A percentile compares a stretch with the other conserved stretches of the same genome.
Conservation (phyloP, 2,329 filamentous ascomycete species). For the Amesomyces nigricolor region DNA sequence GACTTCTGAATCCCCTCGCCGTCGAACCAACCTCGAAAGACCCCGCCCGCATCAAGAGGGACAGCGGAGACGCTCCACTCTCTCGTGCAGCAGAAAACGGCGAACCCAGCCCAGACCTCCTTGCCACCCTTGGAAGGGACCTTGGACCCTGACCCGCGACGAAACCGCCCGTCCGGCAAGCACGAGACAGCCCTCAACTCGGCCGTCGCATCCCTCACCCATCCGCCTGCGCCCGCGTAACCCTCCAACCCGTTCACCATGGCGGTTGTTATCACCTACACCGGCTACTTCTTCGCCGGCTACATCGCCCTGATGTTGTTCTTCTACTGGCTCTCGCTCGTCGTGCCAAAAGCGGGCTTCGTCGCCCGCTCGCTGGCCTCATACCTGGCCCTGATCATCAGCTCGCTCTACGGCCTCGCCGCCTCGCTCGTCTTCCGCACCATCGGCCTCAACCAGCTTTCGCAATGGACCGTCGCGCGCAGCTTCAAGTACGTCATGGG, state of each 20-base stretch:
- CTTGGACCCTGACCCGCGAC: too few relatives aligned
- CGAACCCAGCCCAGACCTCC: too few relatives aligned
- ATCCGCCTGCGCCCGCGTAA: not conserved
- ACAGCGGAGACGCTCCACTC: too few relatives aligned
- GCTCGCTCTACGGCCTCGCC: slow-evolving; percentile 67
- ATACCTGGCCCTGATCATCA: slow-evolving; percentile 56
- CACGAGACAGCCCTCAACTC: not conserved
- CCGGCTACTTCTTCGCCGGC: slow-evolving; percentile 45
- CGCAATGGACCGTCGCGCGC: slow-evolving; percentile 80
- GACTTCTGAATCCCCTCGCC: too few relatives aligned
- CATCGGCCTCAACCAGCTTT: slow-evolving; percentile 65
- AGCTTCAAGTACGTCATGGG: slow-evolving; percentile 76
- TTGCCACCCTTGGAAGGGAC: too few relatives aligned
- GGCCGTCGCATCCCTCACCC: not conserved
- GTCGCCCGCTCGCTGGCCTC: slow-evolving; percentile 61
- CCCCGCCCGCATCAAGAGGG: too few relatives aligned
- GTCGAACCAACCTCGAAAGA: too few relatives aligned
- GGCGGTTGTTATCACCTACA: slow-evolving; percentile 34
- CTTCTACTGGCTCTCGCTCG: slow-evolving; percentile 58
- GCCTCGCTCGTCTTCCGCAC: slow-evolving; percentile 67
- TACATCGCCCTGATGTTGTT: slow-evolving; percentile 47
- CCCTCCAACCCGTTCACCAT: slow-evolving; percentile 26
- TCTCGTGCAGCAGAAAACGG: too few relatives aligned
- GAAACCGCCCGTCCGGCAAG: too few relatives aligned
- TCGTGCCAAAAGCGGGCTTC: slow-evolving; percentile 58